phyloP scores from a whole-genome alignment of 345 rosid species.

The Corchorus capsularis region DNA sequence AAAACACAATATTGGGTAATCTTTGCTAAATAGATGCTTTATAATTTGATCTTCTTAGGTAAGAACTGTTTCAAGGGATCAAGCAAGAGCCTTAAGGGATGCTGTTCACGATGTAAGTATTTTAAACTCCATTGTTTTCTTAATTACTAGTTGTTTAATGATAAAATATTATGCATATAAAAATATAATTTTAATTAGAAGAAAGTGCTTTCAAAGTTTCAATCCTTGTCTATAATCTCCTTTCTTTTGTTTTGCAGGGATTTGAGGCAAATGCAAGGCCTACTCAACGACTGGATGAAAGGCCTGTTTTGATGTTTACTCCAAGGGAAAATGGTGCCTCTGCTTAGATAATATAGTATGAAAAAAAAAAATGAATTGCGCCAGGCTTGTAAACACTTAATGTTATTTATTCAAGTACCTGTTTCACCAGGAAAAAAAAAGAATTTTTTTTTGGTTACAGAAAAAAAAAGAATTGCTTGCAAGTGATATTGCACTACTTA shows the following conservation, averaged over 20 bases:
- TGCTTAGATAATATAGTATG: neutral
- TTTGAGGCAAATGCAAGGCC: constrained; percentile 72
- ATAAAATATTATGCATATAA: neutral
- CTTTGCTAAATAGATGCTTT: neutral
- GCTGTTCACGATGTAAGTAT: constrained; percentile 69
- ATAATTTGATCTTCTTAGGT: constrained; percentile 31
- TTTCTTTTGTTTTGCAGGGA: constrained; percentile 39
- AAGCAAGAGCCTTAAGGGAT: constrained; percentile 45
- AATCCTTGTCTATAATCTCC: neutral
- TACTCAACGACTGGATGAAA: constrained; percentile 43
- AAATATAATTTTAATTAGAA: neutral
- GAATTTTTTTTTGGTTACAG: too few relatives aligned
- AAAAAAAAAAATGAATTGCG: neutral
- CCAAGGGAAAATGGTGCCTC: constrained; percentile 20
- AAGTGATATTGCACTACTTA: neutral
- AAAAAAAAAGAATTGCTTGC: too few relatives aligned
- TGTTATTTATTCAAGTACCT: too few relatives aligned
- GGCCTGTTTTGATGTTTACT: constrained; percentile 41
- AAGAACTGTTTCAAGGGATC: constrained; percentile 66
- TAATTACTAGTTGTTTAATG: neutral
- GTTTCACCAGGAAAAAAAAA: too few relatives aligned
- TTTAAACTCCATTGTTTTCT: neutral
- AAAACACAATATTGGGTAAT: neutral
- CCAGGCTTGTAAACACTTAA: too few relatives aligned
- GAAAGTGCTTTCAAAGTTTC: neutral